Conservation (phyloP, 306 rosid genomes). For the Sesbania bispinosa region DNA sequence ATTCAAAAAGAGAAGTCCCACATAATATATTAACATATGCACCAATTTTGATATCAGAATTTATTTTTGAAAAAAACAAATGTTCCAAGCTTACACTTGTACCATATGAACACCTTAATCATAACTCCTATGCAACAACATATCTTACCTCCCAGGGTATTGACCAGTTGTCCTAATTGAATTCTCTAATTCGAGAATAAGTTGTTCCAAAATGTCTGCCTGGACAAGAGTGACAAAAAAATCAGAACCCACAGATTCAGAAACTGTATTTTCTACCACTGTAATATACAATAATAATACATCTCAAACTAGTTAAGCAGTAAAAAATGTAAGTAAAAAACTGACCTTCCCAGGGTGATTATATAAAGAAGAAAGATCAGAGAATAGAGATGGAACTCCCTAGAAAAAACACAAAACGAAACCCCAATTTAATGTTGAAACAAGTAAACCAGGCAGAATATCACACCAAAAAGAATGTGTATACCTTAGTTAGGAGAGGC, state of each 20-base stretch:
- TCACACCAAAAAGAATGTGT: neutral
- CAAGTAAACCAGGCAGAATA: slow-evolving; percentile 16
- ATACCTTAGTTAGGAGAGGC: slow-evolving; percentile 87
- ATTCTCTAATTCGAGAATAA: slow-evolving; percentile 65
- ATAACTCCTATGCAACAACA: neutral
- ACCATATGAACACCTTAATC: slow-evolving; percentile 5
- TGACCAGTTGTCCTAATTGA: slow-evolving; percentile 61
- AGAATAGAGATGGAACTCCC: slow-evolving; percentile 97
- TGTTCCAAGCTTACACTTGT: neutral
- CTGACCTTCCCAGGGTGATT: slow-evolving; percentile 89
- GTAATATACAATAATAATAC: neutral
- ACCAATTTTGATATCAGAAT: neutral
- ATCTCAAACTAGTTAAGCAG: neutral
- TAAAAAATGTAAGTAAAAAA: slow-evolving; percentile 24
- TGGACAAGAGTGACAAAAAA: slow-evolving; percentile 31
- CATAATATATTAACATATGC: neutral
- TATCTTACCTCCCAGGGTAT: slow-evolving; percentile 76
- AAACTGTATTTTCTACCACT: slow-evolving; percentile 14
- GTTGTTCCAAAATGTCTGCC: slow-evolving; percentile 91
- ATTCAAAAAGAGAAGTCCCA: neutral
- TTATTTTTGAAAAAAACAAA: neutral
- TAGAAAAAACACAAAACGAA: slow-evolving; percentile 39
- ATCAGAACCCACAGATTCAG: slow-evolving; percentile 13
- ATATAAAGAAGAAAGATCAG: slow-evolving; percentile 90
- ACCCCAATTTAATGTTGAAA: slow-evolving; percentile 29